Evolutionary conservation across 352 stramenopile species (phyloP), one percentile per base, ranked within the genome.

Genomic region (Peronospora destructor): DNA sequence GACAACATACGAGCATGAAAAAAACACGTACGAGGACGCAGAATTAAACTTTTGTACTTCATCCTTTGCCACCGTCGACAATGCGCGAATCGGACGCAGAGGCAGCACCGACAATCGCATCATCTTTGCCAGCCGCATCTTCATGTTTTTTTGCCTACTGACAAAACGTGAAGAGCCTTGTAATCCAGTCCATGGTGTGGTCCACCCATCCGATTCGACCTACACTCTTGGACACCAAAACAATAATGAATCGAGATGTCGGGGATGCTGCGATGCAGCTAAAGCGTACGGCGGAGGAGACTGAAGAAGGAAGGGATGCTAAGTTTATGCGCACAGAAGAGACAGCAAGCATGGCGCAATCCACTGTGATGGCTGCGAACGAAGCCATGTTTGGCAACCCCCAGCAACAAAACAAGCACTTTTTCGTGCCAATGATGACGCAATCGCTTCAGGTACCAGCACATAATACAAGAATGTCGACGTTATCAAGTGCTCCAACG

Each of bases 21-120:
- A 13, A 37, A 30, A 8, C 0, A 64, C 76, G 43, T 64, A 92
- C 82, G 71, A 82, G 35, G 82, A 76, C 2, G 76, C 76, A 17
- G 64, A 57, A 44, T 86, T 90, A 50, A 92, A 92, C 61, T 92
- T 92, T 56, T 62, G 67, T 32, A 92, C 82, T 68, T 92, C 82
- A 11, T 87, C 71, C 9, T 73, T 52, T 17, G 85, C 68, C 17
- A 92, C 79, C 1, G 79, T 90, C 9, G 78, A 92, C 12, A 86
- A 54, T 17, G 55, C 30, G 42, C 66, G 63, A 28, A 37, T 51
- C 47, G 14, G 46, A 36, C 55, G 57, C 45, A 45, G 39, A 34
- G 45, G 35, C 21, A 35, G 35, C 36, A 28, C 12, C 1, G 39
- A 23, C 34, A 42, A 30, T 50, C 28, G 41, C 17, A 14, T 39